Conservation (phyloP, 2,329 filamentous ascomycete species). For the Dichotomopilus funicola region DNA sequence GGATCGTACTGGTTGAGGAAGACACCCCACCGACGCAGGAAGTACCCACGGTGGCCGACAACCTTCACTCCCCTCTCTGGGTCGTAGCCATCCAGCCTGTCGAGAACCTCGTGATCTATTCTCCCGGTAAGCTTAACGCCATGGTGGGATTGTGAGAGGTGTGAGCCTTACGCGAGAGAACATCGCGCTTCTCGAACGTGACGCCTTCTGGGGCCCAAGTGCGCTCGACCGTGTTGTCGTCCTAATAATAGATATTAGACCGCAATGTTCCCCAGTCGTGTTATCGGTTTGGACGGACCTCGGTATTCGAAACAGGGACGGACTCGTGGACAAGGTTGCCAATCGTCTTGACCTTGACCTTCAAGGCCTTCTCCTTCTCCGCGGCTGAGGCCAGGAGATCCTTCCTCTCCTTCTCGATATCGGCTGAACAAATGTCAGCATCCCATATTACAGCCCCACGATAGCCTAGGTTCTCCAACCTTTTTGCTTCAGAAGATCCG, state of each 20-base stretch:
- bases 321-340: conserved; percentile 89
- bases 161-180: conserved; percentile 56
- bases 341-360: conserved; percentile 73
- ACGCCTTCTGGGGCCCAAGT: conserved; percentile 76
- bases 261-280: neutral
- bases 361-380: conserved; percentile 67
- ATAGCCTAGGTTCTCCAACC: conserved; percentile 8
- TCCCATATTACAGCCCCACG: neutral
- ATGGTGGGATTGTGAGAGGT: neutral
- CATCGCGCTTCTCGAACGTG: conserved; percentile 65
- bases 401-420: conserved; percentile 77
- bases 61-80: conserved; percentile 89
- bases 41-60: conserved; percentile 91
- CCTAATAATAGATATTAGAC: conserved; percentile 35
- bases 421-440: conserved; percentile 32
- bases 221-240: conserved; percentile 71
- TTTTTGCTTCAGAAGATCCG: conserved; percentile 73
- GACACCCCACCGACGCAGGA: conserved; percentile 80
- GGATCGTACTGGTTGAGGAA: conserved; percentile 23
- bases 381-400: conserved; percentile 64
- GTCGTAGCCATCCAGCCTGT: conserved; percentile 84
- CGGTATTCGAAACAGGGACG: conserved; percentile 75
- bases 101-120: conserved; percentile 77
- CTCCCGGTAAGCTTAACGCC: neutral
- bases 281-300: conserved; percentile 37